Base-by-base conservation (phyloP, 352 stramenopile species). In the Peronospora tabacina region DNA sequence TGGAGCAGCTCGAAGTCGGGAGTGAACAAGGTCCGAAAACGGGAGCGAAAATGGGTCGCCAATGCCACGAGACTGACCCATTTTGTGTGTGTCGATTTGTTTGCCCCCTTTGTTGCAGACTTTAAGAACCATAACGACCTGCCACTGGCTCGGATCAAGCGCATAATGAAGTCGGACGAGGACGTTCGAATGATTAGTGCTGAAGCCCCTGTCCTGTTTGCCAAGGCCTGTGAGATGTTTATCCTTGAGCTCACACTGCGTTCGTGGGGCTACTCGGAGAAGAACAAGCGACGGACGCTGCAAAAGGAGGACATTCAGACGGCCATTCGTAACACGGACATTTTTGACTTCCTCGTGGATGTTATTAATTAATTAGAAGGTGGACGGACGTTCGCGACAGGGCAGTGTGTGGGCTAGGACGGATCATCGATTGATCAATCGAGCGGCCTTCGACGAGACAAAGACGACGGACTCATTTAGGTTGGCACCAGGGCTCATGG, bases 111-210 rank as follows among this genome's bases (percentile, higher is more conserved):
- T 59, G 15, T 24, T 29, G 16, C 47, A 92, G 82, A 98, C 57
- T 99, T 99, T 55, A 99, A 99, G 78, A 98, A 97, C 62, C 96
- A 99, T 82, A 99, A 99, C 67, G 96, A 99, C 68, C 76, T 99
- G 39, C 96, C 96, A 12, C 68, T 99, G 38, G 96, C 96, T 15
- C 81, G 96, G 33, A 99, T 99, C 79, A 99, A 99, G 75, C 80
- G 95, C 22, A 99, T 99, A 60, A 99, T 99, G 96, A 99, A 99
- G 77, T 97, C 86, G 33, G 96, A 99, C 62, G 95, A 99, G 63
- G 83, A 94, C 58, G 84, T 98, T 10, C 72, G 95, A 29, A 99
- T 99, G 97, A 99, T 99, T 66, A 98, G 86, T 52, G 91, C 91
- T 12, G 91, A 99, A 68, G 96, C 95, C 16, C 97, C 96, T 2